Conservation (phyloP, 371 early-diverging fungal genomes). For the Amoeboaphelidium protococcarum region DNA sequence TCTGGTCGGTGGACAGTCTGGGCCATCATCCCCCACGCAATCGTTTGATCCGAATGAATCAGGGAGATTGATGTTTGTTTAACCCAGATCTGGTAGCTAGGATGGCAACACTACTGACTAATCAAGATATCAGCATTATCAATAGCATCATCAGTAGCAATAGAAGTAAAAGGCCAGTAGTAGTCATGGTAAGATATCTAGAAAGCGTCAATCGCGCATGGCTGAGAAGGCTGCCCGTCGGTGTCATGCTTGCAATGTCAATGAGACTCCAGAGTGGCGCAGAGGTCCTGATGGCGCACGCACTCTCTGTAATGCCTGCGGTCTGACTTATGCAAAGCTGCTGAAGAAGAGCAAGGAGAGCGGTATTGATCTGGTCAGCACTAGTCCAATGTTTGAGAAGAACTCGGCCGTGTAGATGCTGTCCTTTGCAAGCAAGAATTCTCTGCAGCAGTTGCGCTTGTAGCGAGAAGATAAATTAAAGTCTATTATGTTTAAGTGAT, state of each 20-base stretch:
- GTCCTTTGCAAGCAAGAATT: background rate
- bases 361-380: background rate
- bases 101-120: too few relatives aligned
- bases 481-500: background rate
- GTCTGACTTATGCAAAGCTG: background rate
- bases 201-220: too few relatives aligned
- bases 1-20: too few relatives aligned
- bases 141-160: too few relatives aligned
- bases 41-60: too few relatives aligned
- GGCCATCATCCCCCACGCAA: too few relatives aligned
- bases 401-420: background rate
- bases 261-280: conserved; percentile 3
- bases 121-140: too few relatives aligned
- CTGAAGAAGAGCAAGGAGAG: background rate
- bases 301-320: conserved; percentile 1
- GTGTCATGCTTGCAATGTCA: conserved; percentile 1
- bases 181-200: too few relatives aligned
- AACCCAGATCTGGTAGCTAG: too few relatives aligned
- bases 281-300: conserved; percentile 1
- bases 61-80: too few relatives aligned
- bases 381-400: background rate
- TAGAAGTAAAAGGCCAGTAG: too few relatives aligned
- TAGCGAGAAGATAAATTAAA: background rate
- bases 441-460: background rate
- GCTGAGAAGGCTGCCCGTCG: too few relatives aligned